Base-by-base conservation (phyloP, 257 asterid genomes). In the Misopates orontium region DNA sequence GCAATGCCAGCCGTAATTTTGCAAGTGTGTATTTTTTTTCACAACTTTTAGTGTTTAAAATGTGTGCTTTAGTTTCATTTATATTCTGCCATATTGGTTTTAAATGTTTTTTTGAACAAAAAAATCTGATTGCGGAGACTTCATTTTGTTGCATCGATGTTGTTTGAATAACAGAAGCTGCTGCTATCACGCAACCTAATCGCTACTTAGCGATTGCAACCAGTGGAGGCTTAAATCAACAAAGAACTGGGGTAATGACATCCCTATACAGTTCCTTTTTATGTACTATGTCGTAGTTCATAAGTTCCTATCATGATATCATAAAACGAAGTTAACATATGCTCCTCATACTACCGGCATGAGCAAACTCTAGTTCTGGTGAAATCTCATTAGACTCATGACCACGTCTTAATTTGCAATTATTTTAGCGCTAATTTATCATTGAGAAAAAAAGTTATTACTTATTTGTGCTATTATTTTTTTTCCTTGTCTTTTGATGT, bases 191-290 rank as follows among this genome's bases (percentile, higher is more conserved):
- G 5, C 78, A 63, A 44, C 71, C 85, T 15, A 78, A 88, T 76
- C 88, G 95, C 25, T 90, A 83, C 77, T 82, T 94, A 87, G 80
- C 82, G 59, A 89, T 94, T 66, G 96, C 91, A 61, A 84, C 97
- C 63, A 94, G 99, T 80, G 99, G 99, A 75, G 99, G 99, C 69
- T 79, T 94, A 69, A 94, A 94, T 78, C 97, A 94, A 78, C 99
- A 94, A 80, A 86, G 99, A 77, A 94, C 96, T 61, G 99, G 99
- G 96, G 99, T 90, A 87, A 60, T 72, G 11, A 16, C 54, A 58
- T 40, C 48, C 17, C 28, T 12, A 21, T 3, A 3, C 42, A 36
- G 10, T 36, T 36, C 8, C 8, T 36, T 36, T 42, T 24, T 0
- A n/a, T 54, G 10, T 14, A n/a, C n/a, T n/a, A n/a, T n/a, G n/a